These are phyloP conservation scores for Solidago caesia DNA, from an alignment of 129 eudicot species.

Conservation along the genomic window DNA sequence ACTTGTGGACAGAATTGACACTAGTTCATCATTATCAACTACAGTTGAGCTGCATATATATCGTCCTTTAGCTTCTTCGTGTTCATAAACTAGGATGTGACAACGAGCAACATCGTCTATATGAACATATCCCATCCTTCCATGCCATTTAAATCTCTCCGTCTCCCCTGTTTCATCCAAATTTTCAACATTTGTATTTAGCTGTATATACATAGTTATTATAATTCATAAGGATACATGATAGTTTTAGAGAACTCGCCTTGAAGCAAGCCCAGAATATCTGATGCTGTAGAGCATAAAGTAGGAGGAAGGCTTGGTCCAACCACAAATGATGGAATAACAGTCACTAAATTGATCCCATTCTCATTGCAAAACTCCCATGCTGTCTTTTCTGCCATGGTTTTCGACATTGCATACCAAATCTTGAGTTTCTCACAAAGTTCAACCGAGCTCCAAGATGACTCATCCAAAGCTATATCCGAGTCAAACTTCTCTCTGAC, in stretches of 20 bases:
- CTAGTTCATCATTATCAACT: slow-evolving; percentile 59
- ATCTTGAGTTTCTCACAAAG: slow-evolving; percentile 64
- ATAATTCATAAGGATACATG: not conserved
- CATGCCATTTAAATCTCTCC: slow-evolving; percentile 63
- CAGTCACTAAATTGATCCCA: slow-evolving; percentile 64
- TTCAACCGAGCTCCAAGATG: slow-evolving; percentile 83
- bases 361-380: slow-evolving; percentile 84
- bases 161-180: slow-evolving; percentile 53
- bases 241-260: slow-evolving; percentile 36
- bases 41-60: slow-evolving; percentile 78
- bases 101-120: slow-evolving; percentile 87
- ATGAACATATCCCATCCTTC: slow-evolving; percentile 96
- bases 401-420: slow-evolving; percentile 83
- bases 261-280: slow-evolving; percentile 76
- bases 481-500: slow-evolving; percentile 56
- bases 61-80: slow-evolving; percentile 61
- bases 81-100: slow-evolving; percentile 82
- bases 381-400: slow-evolving; percentile 83
- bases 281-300: slow-evolving; percentile 73
- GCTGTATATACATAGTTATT: not conserved
- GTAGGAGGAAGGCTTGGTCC: slow-evolving; percentile 83
- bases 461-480: slow-evolving; percentile 58
- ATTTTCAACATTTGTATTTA: slow-evolving; percentile 10
- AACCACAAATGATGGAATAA: slow-evolving; percentile 73
- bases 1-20: slow-evolving; percentile 50